phyloP scores from a whole-genome alignment of 2,329 filamentous ascomycete genomes.

The Colletotrichum chlorophyti region DNA sequence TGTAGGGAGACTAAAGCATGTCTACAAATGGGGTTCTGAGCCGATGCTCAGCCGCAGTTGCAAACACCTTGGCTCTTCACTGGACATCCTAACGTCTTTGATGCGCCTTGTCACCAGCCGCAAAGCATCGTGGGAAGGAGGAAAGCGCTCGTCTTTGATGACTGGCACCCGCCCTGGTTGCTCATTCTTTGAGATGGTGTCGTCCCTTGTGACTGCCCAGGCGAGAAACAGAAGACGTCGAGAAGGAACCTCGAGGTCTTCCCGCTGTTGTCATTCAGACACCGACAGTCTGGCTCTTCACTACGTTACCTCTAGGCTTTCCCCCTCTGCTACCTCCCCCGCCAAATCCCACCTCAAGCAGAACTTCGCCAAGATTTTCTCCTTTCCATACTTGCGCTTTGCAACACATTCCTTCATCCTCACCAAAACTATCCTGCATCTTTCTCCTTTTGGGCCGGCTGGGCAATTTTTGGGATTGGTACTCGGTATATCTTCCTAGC shows the following conservation, averaged over 20 bases:
- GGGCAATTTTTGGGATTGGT: slow-evolving; percentile 23
- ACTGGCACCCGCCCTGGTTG: not conserved
- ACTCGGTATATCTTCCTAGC: slow-evolving; percentile 20
- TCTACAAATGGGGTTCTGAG: not conserved
- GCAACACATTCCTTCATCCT: not conserved
- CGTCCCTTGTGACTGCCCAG: slow-evolving; percentile 5
- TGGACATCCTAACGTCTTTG: not conserved
- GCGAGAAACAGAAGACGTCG: not conserved
- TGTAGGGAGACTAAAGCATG: not conserved
- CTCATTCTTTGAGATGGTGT: not conserved
- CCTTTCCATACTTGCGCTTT: slow-evolving; percentile 2
- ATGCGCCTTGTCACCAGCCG: not conserved
- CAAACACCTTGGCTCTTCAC: not conserved
- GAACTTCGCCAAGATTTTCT: slow-evolving; percentile 7
- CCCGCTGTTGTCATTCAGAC: slow-evolving; percentile 1
- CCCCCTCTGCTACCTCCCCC: slow-evolving; percentile 1
- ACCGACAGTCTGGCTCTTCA: slow-evolving; percentile 1
- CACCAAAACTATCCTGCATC: slow-evolving; percentile 19
- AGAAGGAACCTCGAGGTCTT: slow-evolving; percentile 11
- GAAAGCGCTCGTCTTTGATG: slow-evolving; percentile 11
- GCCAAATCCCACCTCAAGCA: not conserved
- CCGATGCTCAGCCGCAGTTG: not conserved
- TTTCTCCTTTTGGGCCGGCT: slow-evolving; percentile 19
- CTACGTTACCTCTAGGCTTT: not conserved
- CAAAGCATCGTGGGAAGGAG: slow-evolving; percentile 1